Evolutionary conservation across 179 eudicot species (phyloP), one percentile per base, ranked within the genome.

Genomic region (Actinidia arguta): DNA sequence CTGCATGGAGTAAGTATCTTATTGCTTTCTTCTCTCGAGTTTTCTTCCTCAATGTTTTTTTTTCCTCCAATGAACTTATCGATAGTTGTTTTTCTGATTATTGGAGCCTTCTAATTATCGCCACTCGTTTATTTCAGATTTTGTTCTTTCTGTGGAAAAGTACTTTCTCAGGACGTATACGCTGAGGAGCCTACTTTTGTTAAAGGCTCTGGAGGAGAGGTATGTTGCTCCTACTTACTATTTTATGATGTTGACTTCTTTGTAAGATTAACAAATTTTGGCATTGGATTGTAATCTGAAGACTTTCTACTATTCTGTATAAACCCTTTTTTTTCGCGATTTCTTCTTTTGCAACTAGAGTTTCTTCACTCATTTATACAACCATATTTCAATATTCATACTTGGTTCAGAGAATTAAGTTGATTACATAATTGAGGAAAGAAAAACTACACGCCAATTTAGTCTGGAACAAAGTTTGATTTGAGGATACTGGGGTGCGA

Each of bases 161-260:
- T 76, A n/a, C 24, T 55, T 39, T 3, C 20, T 0, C 52, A 31
- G 8, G 79, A 76, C 17, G 27, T 56, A 20, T 76, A 36, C 47
- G 10, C 78, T n/a, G 78, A 75, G 9, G 78, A 75, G 78, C 78
- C 80, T n/a, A 76, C 80, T n/a, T 76, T 76, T 44, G 80, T 76
- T 36, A 58, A 59, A 47, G 80, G 80, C 42, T 11, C 80, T 12
- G 80, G 80, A 42, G 69, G 80, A 59, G 69, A 76, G 80, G 80
- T 76, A 25, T 58, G 79, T 56, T 66, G 44, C 72, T 14, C 46
- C 47, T 39, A 67, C 8, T 16, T 31, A 47, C 10, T 67, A 67
- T 67, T 31, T 36, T 67, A 8, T 67, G 47, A 36, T 67, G 20
- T 31, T 8, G 8, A 36, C 44, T 3, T 36, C 16, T 67, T 62